Evolutionary conservation across 225 moss, liverwort and hornwort species (phyloP), one percentile per base, ranked within the genome.

Genomic region (Physcomitrellopsis africana): DNA sequence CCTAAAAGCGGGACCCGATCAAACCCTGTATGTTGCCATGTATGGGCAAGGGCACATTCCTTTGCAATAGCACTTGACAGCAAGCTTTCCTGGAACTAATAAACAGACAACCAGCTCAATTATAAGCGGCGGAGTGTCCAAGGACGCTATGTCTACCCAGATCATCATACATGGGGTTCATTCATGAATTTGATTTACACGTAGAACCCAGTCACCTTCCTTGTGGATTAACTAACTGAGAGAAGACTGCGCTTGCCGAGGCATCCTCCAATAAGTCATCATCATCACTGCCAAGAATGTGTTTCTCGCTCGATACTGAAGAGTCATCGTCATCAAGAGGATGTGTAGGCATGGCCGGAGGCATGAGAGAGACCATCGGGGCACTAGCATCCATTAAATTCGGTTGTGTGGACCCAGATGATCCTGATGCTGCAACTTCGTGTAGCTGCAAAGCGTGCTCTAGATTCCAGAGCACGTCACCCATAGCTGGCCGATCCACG

Each of bases 381-480:
- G 82, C 85, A 60, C 89, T 96, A 45, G 82, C 86, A 44, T 96
- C 92, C 89, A 96, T 90, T 61, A 94, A 47, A 73, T 87, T 81
- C 12, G 83, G 85, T 72, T 94, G 90, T 2, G 59, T 37, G 32
- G 32, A 37, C 32, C 32, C 32, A 37, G 32, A 2, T 37, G 32
- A 37, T 7, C 32, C 58, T 15, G 76, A 32, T 59, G 77, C 24
- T 2, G 91, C 77, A 47, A 84, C 89, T 57, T 96, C 92, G 8
- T 96, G 92, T 17, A 96, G 64, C 77, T 96, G 96, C 61, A 96
- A 63, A 0, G 96, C 94, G 9, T 88, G 92, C 83, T 96, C 96
- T 74, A 96, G 77, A 60, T 96, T 94, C 96, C 96, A 94, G n/a
- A 94, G 64, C 56, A 96, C 96, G 57, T 96, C 96, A 10, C 94